Conservation (phyloP, 495 filamentous ascomycete species). For the Penicillium bialowiezense region DNA sequence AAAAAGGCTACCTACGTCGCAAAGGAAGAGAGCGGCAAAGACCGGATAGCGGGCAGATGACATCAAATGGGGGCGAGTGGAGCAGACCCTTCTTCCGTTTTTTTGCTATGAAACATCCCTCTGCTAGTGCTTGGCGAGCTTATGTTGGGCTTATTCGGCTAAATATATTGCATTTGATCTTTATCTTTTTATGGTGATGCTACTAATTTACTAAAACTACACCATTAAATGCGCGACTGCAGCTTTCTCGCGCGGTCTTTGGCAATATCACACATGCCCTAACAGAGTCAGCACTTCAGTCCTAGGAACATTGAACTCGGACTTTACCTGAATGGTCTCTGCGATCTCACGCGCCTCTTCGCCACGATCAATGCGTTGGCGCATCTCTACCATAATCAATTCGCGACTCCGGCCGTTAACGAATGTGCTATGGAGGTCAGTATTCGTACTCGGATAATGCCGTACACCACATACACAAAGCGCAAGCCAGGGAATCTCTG, state of each 20-base stretch:
- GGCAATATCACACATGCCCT: constrained; percentile 76
- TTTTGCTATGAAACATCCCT: too few relatives aligned
- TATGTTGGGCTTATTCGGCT: constrained; percentile 2
- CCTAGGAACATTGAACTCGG: background rate
- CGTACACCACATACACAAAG: constrained; percentile 64
- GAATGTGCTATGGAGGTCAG: constrained; percentile 59
- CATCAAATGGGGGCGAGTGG: constrained; percentile 28
- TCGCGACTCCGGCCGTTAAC: constrained; percentile 77
- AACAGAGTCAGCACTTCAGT: constrained; percentile 5
- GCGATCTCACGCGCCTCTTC: constrained; percentile 65
- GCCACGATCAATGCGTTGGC: constrained; percentile 64
- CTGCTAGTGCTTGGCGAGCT: background rate
- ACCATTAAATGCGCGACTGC: constrained; percentile 27
- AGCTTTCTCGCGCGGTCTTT: constrained; percentile 58
- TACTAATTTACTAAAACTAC: too few relatives aligned
- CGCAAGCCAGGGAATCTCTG: constrained; percentile 73
- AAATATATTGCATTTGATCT: too few relatives aligned
- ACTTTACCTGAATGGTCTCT: constrained; percentile 70
- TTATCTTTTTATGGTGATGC: too few relatives aligned
- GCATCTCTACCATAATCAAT: constrained; percentile 84
- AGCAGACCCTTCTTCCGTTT: constrained; percentile 13
- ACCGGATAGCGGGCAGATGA: constrained; percentile 25
- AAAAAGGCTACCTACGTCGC: background rate
- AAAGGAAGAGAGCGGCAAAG: constrained; percentile 21
- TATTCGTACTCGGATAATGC: background rate